Evolutionary conservation across 2,329 filamentous ascomycete genomes (phyloP).

Genomic region (Pseudocercospora musae): DNA sequence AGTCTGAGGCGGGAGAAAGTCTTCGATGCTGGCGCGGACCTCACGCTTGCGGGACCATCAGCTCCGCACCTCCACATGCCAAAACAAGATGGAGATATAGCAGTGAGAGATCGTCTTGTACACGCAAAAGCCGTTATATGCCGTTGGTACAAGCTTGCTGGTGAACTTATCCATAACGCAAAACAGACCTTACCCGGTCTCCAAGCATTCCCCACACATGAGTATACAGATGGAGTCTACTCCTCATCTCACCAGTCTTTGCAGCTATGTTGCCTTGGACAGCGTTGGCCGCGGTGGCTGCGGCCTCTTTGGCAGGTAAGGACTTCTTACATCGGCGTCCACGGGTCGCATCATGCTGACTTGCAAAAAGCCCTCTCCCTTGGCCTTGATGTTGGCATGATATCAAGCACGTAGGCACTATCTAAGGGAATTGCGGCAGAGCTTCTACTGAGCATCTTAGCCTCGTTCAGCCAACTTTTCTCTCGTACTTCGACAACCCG

Average conservation of each 20-base stretch:
- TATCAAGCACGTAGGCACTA: neutral
- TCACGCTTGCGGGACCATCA: too few species aligned
- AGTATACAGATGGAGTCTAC: neutral
- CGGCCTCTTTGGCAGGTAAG: neutral
- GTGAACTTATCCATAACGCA: neutral
- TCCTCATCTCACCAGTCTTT: neutral
- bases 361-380: neutral
- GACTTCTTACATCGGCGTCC: neutral
- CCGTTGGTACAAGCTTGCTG: neutral
- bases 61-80: neutral
- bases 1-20: too few species aligned
- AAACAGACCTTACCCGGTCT: neutral
- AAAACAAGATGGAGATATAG: too few species aligned
- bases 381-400: neutral
- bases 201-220: neutral
- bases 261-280: neutral
- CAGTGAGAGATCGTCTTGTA: too few species aligned
- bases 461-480: neutral
- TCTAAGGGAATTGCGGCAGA: neutral
- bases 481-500: neutral
- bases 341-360: neutral
- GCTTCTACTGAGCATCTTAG: neutral
- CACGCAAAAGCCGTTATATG: neutral
- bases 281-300: neutral
- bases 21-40: too few species aligned